Conservation (phyloP, 2,329 filamentous ascomycete species). For the Aspergillus arachidicola region DNA sequence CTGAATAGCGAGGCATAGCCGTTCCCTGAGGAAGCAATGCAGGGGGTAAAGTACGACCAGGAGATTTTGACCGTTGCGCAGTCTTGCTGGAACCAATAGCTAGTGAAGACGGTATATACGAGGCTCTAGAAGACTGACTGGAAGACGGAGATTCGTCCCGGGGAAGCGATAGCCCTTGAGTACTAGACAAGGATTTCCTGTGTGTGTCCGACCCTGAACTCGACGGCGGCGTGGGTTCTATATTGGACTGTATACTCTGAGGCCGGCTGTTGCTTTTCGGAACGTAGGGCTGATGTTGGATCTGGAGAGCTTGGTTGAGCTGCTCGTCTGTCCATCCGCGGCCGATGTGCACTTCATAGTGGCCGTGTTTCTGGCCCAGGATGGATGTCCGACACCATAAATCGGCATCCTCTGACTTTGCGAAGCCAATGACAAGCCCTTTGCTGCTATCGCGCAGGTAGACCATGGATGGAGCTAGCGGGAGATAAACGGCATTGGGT, state of each 20-base stretch:
- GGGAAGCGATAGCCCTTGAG: background rate
- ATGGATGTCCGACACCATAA: background rate
- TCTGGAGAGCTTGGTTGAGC: background rate
- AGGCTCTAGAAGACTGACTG: background rate
- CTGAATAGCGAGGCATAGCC: background rate
- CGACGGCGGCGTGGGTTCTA: background rate
- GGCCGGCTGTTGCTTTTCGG: background rate
- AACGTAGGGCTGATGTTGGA: background rate
- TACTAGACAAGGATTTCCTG: background rate
- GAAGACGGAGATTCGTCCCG: background rate
- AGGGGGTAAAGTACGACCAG: background rate
- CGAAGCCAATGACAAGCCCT: background rate
- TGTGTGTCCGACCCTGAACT: background rate
- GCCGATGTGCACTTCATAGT: background rate
- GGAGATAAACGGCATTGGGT: slow-evolving; percentile 4
- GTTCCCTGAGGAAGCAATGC: background rate
- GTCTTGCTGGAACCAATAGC: background rate
- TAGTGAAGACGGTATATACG: background rate
- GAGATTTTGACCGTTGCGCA: background rate
- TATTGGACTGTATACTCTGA: background rate
- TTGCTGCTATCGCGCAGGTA: background rate
- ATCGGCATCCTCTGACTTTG: background rate
- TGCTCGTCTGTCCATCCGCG: background rate
- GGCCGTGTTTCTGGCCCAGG: background rate
- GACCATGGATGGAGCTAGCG: background rate